phyloP scores from a whole-genome alignment of 2,329 filamentous ascomycete genomes.

The Ceratocystiopsis minuta region DNA sequence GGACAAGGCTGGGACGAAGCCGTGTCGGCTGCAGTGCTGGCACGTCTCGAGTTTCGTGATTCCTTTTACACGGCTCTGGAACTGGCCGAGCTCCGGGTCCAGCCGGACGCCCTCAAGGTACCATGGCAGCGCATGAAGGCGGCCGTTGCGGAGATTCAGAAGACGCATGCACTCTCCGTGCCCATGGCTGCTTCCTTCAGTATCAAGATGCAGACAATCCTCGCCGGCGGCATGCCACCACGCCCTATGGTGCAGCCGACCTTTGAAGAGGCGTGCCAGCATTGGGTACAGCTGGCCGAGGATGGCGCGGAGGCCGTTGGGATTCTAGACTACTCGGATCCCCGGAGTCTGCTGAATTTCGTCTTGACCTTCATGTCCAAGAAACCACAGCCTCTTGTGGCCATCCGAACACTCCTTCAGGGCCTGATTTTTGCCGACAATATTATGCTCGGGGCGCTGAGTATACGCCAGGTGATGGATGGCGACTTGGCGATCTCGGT shows the following conservation, averaged over 20 bases:
- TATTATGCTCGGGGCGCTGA: slow-evolving; percentile 47
- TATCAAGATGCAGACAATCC: slow-evolving; percentile 70
- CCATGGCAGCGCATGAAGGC: slow-evolving; percentile 33
- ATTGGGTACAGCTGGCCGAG: slow-evolving; percentile 51
- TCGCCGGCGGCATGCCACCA: slow-evolving; percentile 87
- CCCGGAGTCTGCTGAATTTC: slow-evolving; percentile 55
- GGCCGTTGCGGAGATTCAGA: slow-evolving; percentile 36
- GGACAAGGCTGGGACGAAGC: too few species aligned
- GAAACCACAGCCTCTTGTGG: slow-evolving; percentile 67
- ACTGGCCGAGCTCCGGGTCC: slow-evolving; percentile 25
- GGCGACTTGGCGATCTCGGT: slow-evolving; percentile 65
- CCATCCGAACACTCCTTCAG: slow-evolving; percentile 64
- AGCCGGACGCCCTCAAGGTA: slow-evolving; percentile 27
- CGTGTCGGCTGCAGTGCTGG: slow-evolving; percentile 12
- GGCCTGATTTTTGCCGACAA: slow-evolving; percentile 57
- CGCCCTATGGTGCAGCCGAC: slow-evolving; percentile 68
- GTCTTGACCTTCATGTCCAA: slow-evolving; percentile 58
- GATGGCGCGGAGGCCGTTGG: slow-evolving; percentile 54
- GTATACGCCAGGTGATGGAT: slow-evolving; percentile 58
- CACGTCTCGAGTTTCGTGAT: slow-evolving; percentile 48
- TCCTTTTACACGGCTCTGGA: slow-evolving; percentile 40
- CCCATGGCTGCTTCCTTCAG: slow-evolving; percentile 68
- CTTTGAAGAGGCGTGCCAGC: slow-evolving; percentile 51
- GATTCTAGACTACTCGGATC: slow-evolving; percentile 48
- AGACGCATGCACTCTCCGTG: slow-evolving; percentile 42